Evolutionary conservation across 2,329 filamentous ascomycete species (phyloP).

Genomic region (Apiospora malaysiana): DNA sequence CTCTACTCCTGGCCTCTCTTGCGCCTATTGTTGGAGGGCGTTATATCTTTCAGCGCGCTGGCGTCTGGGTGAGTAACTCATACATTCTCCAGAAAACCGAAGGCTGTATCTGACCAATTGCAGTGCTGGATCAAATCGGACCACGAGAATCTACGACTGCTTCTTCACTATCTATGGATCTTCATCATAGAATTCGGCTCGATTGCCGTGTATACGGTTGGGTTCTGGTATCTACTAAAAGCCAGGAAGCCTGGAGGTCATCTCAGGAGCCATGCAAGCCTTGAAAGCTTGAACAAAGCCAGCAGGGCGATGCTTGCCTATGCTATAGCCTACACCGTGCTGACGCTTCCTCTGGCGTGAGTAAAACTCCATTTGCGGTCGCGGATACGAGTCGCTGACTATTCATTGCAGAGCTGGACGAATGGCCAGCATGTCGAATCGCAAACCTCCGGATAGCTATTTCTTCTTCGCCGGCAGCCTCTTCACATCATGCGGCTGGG

Average conservation of each 20-base stretch:
- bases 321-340: slow-evolving; percentile 55
- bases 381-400: not conserved
- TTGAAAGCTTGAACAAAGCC: slow-evolving; percentile 32
- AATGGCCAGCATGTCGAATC: slow-evolving; percentile 54
- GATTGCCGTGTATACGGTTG: slow-evolving; percentile 53
- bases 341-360: slow-evolving; percentile 55
- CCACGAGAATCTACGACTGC: slow-evolving; percentile 52
- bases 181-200: slow-evolving; percentile 59
- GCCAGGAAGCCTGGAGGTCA: slow-evolving; percentile 27
- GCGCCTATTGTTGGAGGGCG: slow-evolving; percentile 49
- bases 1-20: slow-evolving; percentile 50
- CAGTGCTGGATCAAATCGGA: slow-evolving; percentile 57
- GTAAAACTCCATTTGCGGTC: slow-evolving; percentile 13
- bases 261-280: slow-evolving; percentile 28
- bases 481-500: slow-evolving; percentile 48
- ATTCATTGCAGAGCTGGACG: slow-evolving; percentile 43
- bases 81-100: not conserved
- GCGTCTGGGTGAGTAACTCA: slow-evolving; percentile 46
- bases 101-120: slow-evolving; percentile 32
- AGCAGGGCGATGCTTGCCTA: slow-evolving; percentile 56
- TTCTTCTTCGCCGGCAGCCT: slow-evolving; percentile 37
- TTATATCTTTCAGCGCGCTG: slow-evolving; percentile 55
- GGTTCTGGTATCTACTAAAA: slow-evolving; percentile 39
- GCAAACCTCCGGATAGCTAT: slow-evolving; percentile 43
- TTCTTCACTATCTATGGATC: slow-evolving; percentile 61